Evolutionary conservation across 331 rosid species (phyloP), one percentile per base, ranked within the genome.

Genomic region (Telfairia occidentalis): DNA sequence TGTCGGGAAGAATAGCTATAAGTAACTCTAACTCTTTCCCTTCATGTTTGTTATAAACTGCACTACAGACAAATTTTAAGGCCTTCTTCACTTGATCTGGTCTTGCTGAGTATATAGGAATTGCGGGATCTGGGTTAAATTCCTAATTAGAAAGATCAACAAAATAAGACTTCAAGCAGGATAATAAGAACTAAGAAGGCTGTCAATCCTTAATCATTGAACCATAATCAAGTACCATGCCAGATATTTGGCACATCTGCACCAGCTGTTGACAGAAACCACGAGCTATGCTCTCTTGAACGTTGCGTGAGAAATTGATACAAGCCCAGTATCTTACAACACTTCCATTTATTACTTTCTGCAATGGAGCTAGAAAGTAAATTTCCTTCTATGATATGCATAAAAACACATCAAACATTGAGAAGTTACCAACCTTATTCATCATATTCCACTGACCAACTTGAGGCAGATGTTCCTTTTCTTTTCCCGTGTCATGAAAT

Each of bases 301-400:
- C 93, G 67, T 34, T 79, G 38, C 97, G 81, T 0, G 99, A 90
- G 57, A 95, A 95, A 58, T 95, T 95, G 0, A 95, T 81, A 77
- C 99, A 95, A 64, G 92, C 86, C 99, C 99, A 95, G 66, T 85
- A 0, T 79, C 77, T 92, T n/a, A 92, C 96, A 2, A 83, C 88
- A 4, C 99, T 96, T 21, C 99, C 99, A 78, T 95, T 92, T 15
- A 95, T 92, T 95, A 95, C 92, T 95, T 91, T 95, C 99, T 95
- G 91, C 77, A 87, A 61, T 45, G 79, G 64, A 43, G n/a, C 65
- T 32, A 48, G 38, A 74, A 61, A 21, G 74, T 69, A 43, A 43
- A 43, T 69, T 43, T 13, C 15, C 34, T 24, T 69, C 55, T 69
- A 65, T 69, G 23, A 43, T 26, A 5, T 24, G 13, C 55, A 23